Evolutionary conservation across 345 rosid genomes (phyloP).

Genomic region (Syzygium jambos): DNA sequence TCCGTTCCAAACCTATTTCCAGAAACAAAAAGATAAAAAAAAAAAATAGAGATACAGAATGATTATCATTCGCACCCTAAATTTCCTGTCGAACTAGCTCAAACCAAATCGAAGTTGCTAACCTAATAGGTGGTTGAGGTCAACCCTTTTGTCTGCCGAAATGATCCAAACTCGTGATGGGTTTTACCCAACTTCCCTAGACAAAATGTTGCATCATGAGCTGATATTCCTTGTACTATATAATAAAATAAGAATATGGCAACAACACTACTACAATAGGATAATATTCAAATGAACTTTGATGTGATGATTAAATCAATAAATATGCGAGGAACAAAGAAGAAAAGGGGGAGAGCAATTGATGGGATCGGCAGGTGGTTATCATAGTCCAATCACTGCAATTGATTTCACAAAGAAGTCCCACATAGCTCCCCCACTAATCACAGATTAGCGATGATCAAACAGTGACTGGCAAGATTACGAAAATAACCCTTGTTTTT

Average conservation of each 20-base stretch:
- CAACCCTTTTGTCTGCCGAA: not conserved
- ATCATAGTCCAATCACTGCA: not conserved
- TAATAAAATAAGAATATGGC: not conserved
- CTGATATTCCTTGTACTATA: not conserved
- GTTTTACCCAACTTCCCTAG: not conserved
- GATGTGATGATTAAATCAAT: not conserved
- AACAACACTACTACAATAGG: not conserved
- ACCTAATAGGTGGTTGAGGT: not conserved
- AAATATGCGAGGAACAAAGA: not conserved
- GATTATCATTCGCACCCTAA: too few species aligned
- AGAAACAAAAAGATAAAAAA: too few species aligned
- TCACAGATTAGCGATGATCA: not conserved
- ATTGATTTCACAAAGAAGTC: not conserved
- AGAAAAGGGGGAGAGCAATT: not conserved
- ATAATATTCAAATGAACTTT: not conserved
- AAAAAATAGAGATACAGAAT: too few species aligned
- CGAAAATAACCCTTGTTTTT: not conserved
- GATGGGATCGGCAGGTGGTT: not conserved
- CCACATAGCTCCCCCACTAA: not conserved
- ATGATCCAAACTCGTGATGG: not conserved
- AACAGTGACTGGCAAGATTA: not conserved
- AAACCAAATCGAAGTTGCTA: not conserved
- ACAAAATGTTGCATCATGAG: not conserved
- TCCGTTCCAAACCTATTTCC: too few species aligned
- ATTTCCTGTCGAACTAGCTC: not conserved